Percentiles rank a stretch among this genome's conserved stretches.
Evolutionary conservation across 495 filamentous ascomycete genomes (phyloP).

Genomic region (Daldinia childiae): DNA sequence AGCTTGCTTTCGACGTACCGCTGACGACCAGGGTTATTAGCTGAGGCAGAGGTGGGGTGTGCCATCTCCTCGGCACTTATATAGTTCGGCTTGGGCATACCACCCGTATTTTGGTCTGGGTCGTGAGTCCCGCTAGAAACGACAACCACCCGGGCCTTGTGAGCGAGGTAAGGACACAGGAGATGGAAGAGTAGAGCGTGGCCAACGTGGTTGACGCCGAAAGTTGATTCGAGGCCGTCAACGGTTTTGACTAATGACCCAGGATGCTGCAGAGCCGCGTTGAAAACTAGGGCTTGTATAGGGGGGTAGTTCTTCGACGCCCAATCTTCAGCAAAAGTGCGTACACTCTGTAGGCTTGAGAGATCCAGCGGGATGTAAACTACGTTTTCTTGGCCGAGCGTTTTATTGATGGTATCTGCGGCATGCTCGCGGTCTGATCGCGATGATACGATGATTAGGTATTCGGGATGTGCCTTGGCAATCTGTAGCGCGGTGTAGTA

Average conservation of each 20-base stretch:
- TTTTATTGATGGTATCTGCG: not conserved
- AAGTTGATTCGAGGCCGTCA: not conserved
- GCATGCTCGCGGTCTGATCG: conserved; percentile 1
- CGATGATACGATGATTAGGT: not conserved
- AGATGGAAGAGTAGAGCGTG: conserved; percentile 65
- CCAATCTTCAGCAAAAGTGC: not conserved
- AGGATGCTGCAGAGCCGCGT: not conserved
- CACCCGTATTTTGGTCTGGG: conserved; percentile 49
- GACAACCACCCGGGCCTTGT: conserved; percentile 57
- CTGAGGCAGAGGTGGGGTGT: conserved; percentile 42
- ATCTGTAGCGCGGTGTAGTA: not conserved
- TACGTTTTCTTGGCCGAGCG: not conserved
- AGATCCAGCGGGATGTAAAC: not conserved
- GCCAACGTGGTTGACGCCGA: not conserved
- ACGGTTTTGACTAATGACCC: not conserved
- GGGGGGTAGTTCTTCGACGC: not conserved
- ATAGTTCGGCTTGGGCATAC: conserved; percentile 53
- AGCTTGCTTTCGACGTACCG: conserved; percentile 75
- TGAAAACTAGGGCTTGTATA: not conserved
- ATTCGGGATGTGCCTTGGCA: conserved; percentile 1
- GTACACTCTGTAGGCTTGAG: not conserved
- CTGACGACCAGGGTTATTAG: conserved; percentile 39
- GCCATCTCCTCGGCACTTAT: conserved; percentile 46
- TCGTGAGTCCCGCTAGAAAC: conserved; percentile 51
- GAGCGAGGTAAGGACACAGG: not conserved